Base-by-base conservation (phyloP, 129 eudicot genomes). In the Smallanthus sonchifolius region DNA sequence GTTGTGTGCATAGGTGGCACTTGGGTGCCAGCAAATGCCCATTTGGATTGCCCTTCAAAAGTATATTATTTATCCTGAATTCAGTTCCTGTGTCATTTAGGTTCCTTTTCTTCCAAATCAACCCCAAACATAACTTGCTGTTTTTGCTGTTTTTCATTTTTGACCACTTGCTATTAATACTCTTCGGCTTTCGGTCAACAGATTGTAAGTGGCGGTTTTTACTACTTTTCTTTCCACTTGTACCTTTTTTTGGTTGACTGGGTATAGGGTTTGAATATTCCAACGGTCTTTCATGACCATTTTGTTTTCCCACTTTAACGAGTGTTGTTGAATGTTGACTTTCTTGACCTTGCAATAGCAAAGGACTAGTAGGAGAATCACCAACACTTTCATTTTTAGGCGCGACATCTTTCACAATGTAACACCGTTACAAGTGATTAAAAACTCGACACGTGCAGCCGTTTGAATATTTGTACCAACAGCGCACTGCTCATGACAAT, bases 321-420 rank as follows among this genome's bases (percentile, higher is more conserved):
- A 73, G 83, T 8, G 82, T 30, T 13, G 45, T 57, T 14, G 85
- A 39, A 72, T 59, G 90, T 63, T 67, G 88, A 66, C 75, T 70
- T 62, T 91, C 89, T 83, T 79, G 84, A 17, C 93, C 88, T 80
- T 81, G 96, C 81, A 87, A 59, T 64, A 75, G 84, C 64, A 95
- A 82, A n/a, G 96, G 97, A 74, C 90, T 91, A 6, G 92, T 87
- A 9, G 99, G 97, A 57, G 97, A 85, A 62, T 83, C 86, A 20
- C 81, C 78, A 59, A 78, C 77, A 28, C 70, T 80, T 52, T 82
- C 82, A 17, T 1, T 67, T 78, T 70, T 84, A 56, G 80, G 75
- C 7, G 69, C 28, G 32, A 63, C 28, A 3, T 72, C 75, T 68
- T 72, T 85, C 54, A 75, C 74, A 63, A 43, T 67, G 63, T 36